Evolutionary conservation across 768 basidiomycete genomes (phyloP).

Genomic region (Psilocybe sp.): DNA sequence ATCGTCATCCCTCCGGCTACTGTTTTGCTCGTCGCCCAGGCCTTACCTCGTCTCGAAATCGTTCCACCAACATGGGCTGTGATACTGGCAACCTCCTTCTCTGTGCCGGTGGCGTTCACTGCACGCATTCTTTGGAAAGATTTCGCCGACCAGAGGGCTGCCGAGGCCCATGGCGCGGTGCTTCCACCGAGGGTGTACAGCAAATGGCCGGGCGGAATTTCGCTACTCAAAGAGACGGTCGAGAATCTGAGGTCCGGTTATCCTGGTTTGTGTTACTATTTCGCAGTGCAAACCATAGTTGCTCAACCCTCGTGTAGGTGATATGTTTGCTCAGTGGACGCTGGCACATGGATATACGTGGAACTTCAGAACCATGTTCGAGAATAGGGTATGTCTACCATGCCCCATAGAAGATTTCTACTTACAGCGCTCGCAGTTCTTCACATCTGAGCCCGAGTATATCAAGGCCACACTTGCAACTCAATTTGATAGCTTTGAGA

Average conservation of each 20-base stretch:
- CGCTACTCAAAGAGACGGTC: slow-evolving; percentile 16
- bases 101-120: no score
- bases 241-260: slow-evolving; percentile 29
- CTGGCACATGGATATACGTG: slow-evolving; percentile 32
- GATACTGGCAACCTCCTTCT: neutral
- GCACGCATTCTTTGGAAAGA: no score
- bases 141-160: neutral
- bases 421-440: slow-evolving; percentile 27
- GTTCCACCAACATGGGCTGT: neutral
- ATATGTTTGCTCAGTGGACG: slow-evolving; percentile 22
- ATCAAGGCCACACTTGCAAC: slow-evolving; percentile 50
- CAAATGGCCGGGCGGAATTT: slow-evolving; percentile 16
- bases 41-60: neutral
- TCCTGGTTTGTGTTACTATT: slow-evolving; percentile 22
- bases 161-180: slow-evolving; percentile 27
- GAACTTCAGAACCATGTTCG: slow-evolving; percentile 26
- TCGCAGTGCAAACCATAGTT: neutral
- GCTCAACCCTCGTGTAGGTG: slow-evolving; percentile 20
- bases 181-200: slow-evolving; percentile 29
- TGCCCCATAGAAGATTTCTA: neutral
- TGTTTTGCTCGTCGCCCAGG: neutral
- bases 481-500: slow-evolving; percentile 45
- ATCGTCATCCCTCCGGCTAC: neutral
- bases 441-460: slow-evolving; percentile 44
- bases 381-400: slow-evolving; percentile 27